These are phyloP conservation scores for Pascua guehoae DNA, from an alignment of 1,284 basidiomycete genomes.

Conservation along the genomic window DNA sequence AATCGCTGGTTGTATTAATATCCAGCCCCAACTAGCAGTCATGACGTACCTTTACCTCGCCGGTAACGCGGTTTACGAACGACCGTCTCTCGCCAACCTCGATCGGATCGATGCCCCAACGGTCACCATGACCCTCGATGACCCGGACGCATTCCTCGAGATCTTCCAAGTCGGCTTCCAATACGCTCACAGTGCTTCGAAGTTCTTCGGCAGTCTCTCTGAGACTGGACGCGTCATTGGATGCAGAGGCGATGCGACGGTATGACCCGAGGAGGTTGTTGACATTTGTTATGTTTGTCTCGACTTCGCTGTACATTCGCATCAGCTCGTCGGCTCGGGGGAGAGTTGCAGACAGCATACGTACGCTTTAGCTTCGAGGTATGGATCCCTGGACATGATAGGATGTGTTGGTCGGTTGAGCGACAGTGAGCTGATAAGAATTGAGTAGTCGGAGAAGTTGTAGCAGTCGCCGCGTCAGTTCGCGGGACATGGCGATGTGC, in stretches of 20 bases:
- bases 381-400: constrained; percentile 43
- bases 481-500: too few relatives aligned
- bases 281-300: constrained; percentile 31
- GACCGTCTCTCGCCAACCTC: constrained; percentile 68
- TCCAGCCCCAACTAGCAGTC: too few relatives aligned
- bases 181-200: constrained; percentile 65
- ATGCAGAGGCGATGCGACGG: constrained; percentile 15
- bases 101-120: constrained; percentile 70
- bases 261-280: constrained; percentile 30
- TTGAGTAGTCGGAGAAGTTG: background rate
- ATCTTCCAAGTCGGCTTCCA: constrained; percentile 81
- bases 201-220: constrained; percentile 55
- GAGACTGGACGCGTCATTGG: background rate
- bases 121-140: constrained; percentile 72
- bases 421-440: background rate
- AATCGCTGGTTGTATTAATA: constrained; percentile 5
- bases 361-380: constrained; percentile 42
- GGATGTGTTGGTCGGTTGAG: background rate
- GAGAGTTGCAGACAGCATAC: constrained; percentile 1
- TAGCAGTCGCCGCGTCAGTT: background rate
- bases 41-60: constrained; percentile 68
- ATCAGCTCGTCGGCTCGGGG: too few relatives aligned
- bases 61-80: constrained; percentile 69
- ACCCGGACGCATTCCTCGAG: constrained; percentile 84
- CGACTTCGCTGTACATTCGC: constrained; percentile 34